phyloP scores from a whole-genome alignment of 805 yeast genomes.

The Lipomyces sp. region DNA sequence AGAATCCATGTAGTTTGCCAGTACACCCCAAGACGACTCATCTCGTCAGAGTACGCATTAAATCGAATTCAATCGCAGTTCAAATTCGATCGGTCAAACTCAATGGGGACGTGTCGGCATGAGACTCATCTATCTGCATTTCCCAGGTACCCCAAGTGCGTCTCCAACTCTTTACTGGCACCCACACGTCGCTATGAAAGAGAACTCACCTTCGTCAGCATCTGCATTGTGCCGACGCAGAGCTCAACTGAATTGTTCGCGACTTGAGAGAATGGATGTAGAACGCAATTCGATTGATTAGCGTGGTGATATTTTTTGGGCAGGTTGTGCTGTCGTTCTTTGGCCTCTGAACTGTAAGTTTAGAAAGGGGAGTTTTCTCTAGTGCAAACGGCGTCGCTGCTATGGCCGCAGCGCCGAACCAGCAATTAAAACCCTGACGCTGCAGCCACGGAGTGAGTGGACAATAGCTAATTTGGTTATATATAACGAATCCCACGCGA shows the following conservation, averaged over 20 bases:
- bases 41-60: not conserved
- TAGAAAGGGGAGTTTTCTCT: not conserved
- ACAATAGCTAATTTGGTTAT: not conserved
- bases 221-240: slow-evolving; percentile 60
- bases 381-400: not conserved
- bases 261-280: not conserved
- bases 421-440: slow-evolving; percentile 1
- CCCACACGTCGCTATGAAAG: not conserved
- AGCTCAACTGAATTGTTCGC: slow-evolving; percentile 11
- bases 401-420: not conserved
- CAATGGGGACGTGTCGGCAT: not conserved
- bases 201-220: slow-evolving; percentile 68
- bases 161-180: not conserved
- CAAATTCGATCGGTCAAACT: not conserved
- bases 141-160: not conserved
- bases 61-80: slow-evolving; percentile 20
- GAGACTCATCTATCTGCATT: not conserved
- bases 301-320: not conserved
- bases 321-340: not conserved
- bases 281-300: not conserved
- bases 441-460: not conserved
- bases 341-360: not conserved
- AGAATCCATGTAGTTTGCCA: not conserved
- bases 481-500: no score
- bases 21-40: not conserved